phyloP scores from a whole-genome alignment of 2,329 filamentous ascomycete genomes.

The Trichothecium roseum region DNA sequence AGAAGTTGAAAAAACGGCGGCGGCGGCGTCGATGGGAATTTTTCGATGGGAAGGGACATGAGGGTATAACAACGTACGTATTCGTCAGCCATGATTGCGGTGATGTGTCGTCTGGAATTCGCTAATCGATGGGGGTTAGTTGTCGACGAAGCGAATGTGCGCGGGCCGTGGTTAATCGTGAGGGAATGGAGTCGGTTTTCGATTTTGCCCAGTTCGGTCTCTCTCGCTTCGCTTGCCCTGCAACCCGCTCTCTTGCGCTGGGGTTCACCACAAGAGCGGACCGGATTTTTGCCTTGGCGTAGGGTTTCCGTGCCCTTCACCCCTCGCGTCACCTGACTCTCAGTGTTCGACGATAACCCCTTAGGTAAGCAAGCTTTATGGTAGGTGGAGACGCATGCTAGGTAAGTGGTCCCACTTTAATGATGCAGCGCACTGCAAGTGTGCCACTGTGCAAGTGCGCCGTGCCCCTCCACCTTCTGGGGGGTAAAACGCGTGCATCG shows the following conservation, averaged over 20 bases:
- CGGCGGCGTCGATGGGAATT: no score
- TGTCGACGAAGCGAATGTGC: no score
- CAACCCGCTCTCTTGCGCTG: background rate
- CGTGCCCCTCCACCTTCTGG: background rate
- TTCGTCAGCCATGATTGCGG: conserved; percentile 75
- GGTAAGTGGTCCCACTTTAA: conserved; percentile 2
- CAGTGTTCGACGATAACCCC: conserved; percentile 2
- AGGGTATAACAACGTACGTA: conserved; percentile 56
- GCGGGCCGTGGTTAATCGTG: conserved; percentile 11
- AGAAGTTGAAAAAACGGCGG: no score
- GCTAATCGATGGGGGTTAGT: conserved; percentile 24
- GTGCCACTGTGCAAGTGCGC: no score
- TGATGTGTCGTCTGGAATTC: conserved; percentile 30
- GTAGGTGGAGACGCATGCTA: no score
- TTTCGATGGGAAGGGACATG: conserved; percentile 8
- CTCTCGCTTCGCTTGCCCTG: conserved; percentile 6
- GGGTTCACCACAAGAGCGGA: conserved; percentile 12
- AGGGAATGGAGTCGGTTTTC: conserved; percentile 24
- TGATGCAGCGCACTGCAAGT: no score
- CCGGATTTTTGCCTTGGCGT: conserved; percentile 21
- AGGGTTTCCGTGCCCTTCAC: conserved; percentile 31
- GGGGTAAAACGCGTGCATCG: no score
- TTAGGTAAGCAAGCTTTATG: no score
- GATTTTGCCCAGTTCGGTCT: conserved; percentile 15
- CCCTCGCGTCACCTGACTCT: conserved; percentile 21